Conservation (phyloP, 805 yeast genomes). For the Maudiozyma pseudohumilis region DNA sequence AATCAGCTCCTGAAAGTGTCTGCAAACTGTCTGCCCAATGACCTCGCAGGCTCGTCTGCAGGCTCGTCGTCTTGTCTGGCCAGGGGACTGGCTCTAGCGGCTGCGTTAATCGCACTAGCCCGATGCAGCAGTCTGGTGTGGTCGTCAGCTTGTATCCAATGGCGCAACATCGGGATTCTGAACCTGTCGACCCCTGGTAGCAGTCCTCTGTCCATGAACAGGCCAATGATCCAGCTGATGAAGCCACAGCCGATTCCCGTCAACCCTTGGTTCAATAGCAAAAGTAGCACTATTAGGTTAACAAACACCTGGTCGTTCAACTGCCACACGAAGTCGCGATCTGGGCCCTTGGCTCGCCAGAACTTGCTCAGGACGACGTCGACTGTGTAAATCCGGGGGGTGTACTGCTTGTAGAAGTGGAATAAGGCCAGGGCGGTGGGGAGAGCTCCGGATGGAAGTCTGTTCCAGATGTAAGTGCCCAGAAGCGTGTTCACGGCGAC, state of each 20-base stretch:
- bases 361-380: constrained; percentile 28
- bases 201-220: constrained; percentile 34
- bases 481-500: constrained; percentile 21
- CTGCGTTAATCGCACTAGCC: not conserved
- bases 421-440: constrained; percentile 32
- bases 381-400: constrained; percentile 35
- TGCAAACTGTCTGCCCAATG: constrained; percentile 49
- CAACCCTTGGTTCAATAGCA: constrained; percentile 37
- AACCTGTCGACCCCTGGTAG: constrained; percentile 34
- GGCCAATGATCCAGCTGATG: constrained; percentile 37
- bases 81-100: too few species aligned
- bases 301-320: constrained; percentile 30
- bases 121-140: not conserved
- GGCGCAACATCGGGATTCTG: constrained; percentile 26
- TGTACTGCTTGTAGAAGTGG: constrained; percentile 32
- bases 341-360: constrained; percentile 9
- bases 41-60: constrained; percentile 52
- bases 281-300: constrained; percentile 25
- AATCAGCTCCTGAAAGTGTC: constrained; percentile 44
- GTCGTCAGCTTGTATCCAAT: constrained; percentile 17
- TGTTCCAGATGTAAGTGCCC: constrained; percentile 33
- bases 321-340: constrained; percentile 15
- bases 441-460: constrained; percentile 35
- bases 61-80: constrained; percentile 23
- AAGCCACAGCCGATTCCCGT: constrained; percentile 32